Conservation (phyloP, 2,329 filamentous ascomycete species). For the Fusarium sp. region DNA sequence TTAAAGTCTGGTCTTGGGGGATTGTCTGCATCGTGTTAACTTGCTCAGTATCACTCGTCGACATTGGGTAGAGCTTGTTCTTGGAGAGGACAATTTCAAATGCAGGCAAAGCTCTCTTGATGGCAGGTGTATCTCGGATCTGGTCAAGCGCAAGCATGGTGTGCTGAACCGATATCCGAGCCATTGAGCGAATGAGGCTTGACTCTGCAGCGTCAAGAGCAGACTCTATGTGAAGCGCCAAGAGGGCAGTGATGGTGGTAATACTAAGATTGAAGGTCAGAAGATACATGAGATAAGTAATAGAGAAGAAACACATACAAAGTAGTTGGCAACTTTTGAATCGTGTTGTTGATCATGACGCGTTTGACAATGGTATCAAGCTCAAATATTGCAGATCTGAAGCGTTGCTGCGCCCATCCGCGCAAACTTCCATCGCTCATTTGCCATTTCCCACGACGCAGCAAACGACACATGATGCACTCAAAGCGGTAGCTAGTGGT, state of each 20-base stretch:
- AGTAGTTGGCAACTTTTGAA: neutral
- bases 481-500: slow-evolving; percentile 26
- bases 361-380: slow-evolving; percentile 18
- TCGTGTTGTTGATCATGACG: neutral
- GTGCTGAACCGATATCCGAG: slow-evolving; percentile 2
- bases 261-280: neutral
- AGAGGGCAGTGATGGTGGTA: neutral
- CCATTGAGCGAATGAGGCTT: neutral
- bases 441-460: slow-evolving; percentile 9
- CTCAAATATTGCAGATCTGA: slow-evolving; percentile 12
- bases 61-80: neutral
- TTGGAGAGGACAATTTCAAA: slow-evolving; percentile 9
- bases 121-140: neutral
- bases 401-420: slow-evolving; percentile 21
- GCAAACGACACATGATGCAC: slow-evolving; percentile 20
- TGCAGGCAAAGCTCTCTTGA: slow-evolving; percentile 2
- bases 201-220: neutral
- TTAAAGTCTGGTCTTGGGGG: accelerated
- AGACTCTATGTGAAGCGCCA: slow-evolving; percentile 3
- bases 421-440: neutral
- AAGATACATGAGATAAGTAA: too few relatives aligned
- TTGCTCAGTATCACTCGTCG: neutral
- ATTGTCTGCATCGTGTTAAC: accelerated
- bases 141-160: slow-evolving; percentile 1
- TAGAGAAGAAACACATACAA: too few relatives aligned